These are phyloP conservation scores for Neofusicoccum sp. DNA, from an alignment of 2,329 filamentous ascomycete species.

Conservation along the genomic window DNA sequence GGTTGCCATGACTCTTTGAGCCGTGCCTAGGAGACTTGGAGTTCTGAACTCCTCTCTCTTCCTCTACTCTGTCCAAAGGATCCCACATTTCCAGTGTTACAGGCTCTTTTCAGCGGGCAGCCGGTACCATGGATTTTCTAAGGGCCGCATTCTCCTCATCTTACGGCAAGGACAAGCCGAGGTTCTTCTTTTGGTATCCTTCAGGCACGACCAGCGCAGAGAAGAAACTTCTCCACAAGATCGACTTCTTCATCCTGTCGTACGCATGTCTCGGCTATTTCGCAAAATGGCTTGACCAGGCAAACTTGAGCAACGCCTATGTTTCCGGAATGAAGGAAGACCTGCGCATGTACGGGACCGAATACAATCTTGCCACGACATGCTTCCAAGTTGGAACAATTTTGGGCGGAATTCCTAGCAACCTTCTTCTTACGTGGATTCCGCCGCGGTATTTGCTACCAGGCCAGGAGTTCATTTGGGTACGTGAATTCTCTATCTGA, in stretches of 20 bases:
- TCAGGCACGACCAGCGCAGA: slow-evolving; percentile 18
- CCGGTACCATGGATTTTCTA: not conserved
- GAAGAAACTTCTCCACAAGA: slow-evolving; percentile 22
- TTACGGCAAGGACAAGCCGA: not conserved
- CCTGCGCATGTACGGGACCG: slow-evolving; percentile 18
- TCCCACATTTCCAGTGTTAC: not conserved
- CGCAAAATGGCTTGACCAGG: slow-evolving; percentile 26
- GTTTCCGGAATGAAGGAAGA: slow-evolving; percentile 32
- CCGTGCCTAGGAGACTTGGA: not conserved
- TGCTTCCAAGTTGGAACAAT: slow-evolving; percentile 12
- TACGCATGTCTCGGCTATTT: slow-evolving; percentile 23
- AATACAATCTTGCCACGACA: slow-evolving; percentile 22
- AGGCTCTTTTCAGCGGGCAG: not conserved
- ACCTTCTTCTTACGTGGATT: slow-evolving; percentile 5
- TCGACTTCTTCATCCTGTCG: slow-evolving; percentile 21
- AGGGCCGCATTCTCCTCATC: not conserved
- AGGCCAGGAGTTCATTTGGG: slow-evolving; percentile 5
- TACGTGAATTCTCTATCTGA: not conserved
- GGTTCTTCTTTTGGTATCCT: not conserved
- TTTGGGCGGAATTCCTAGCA: not conserved
- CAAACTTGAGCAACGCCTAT: slow-evolving; percentile 27
- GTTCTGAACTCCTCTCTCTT: not conserved
- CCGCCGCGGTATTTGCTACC: slow-evolving; percentile 11
- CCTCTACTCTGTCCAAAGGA: not conserved
- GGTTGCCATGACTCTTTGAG: not conserved